Evolutionary conservation across 2,329 filamentous ascomycete species (phyloP), one percentile per base, ranked within the genome.

Genomic region (Fusarium sp.): DNA sequence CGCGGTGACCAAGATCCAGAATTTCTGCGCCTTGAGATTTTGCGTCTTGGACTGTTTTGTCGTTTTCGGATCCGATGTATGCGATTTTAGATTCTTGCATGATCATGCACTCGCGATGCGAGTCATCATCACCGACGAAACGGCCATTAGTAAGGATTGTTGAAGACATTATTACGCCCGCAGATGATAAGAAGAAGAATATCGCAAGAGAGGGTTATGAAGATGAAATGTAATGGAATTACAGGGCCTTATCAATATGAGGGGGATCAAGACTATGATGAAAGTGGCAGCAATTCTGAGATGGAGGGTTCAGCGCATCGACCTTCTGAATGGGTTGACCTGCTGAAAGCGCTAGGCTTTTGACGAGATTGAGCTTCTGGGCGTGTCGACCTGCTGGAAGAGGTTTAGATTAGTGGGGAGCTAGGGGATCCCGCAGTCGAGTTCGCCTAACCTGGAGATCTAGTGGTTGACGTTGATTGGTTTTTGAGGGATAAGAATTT

Each of bases 1-100:
- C 78, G 35, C 76, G 76, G 8, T 80, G 78, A 1, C 65, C 25
- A 11, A 79, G 52, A 42, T 80, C 67, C 83, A 84, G 76, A 8
- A 71, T 3, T 4, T 75, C 8, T 9, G 60, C 75, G 6, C 64
- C 67, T 0, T 49, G 23, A 1, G 46, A 37, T 2, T 71, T 76
- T 9, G 65, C 65, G 13, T 28, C 16, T 30, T 42, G n/a, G 0
- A 76, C 65, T 18, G 4, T 4, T 6, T 66, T 30, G 11, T 69
- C 25, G 1, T 59, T 28, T 37, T 67, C 58, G 0, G 50, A 33
- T 3, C 74, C 74, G 4, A 76, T 30, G 1, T 72, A 63, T 2
- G 32, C 21, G 25, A 76, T 76, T 5, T 63, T 57, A 3, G 67
- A 63, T 7, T 60, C 62, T 16, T 53, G 16, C 0, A 67, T 30